Conservation (phyloP, 2,329 filamentous ascomycete species). For the Endoconidiophora laricicola region DNA sequence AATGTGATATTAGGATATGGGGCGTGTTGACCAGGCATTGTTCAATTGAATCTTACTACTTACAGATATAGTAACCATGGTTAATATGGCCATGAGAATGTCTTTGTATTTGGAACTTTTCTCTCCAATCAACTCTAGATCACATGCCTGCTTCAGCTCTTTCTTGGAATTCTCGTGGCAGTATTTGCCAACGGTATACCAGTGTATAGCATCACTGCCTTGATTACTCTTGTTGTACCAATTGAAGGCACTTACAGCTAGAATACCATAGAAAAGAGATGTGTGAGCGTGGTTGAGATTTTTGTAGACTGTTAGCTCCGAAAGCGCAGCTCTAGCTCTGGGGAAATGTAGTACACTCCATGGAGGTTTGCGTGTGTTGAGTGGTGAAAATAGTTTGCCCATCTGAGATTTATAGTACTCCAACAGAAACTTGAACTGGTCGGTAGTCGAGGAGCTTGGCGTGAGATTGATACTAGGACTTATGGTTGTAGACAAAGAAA, state of each 20-base stretch:
- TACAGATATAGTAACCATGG: conserved; percentile 22
- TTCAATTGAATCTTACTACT: background rate
- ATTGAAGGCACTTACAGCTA: conserved; percentile 25
- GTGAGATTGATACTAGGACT: background rate
- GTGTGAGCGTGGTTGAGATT: conserved; percentile 20
- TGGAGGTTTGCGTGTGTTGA: conserved; percentile 23
- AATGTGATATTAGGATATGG: no score
- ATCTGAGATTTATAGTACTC: conserved; percentile 23
- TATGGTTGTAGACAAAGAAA: background rate
- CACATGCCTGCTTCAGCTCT: conserved; percentile 18
- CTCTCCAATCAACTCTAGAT: conserved; percentile 19
- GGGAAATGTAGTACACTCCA: conserved; percentile 26
- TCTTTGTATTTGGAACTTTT: conserved; percentile 26
- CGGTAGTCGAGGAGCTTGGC: background rate
- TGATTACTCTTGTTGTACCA: conserved; percentile 15
- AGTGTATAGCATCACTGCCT: conserved; percentile 13
- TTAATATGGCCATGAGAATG: conserved; percentile 25
- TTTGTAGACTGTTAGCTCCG: conserved; percentile 22
- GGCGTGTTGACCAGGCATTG: no score
- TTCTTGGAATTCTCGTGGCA: conserved; percentile 17
- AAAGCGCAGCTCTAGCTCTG: conserved; percentile 21
- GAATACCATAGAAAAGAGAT: conserved; percentile 22
- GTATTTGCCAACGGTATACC: conserved; percentile 18
- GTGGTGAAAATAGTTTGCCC: conserved; percentile 21
- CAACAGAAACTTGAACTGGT: conserved; percentile 18